These are phyloP conservation scores for Wickerhamomyces rabaulensis DNA, from an alignment of 805 yeast species.

Conservation along the genomic window DNA sequence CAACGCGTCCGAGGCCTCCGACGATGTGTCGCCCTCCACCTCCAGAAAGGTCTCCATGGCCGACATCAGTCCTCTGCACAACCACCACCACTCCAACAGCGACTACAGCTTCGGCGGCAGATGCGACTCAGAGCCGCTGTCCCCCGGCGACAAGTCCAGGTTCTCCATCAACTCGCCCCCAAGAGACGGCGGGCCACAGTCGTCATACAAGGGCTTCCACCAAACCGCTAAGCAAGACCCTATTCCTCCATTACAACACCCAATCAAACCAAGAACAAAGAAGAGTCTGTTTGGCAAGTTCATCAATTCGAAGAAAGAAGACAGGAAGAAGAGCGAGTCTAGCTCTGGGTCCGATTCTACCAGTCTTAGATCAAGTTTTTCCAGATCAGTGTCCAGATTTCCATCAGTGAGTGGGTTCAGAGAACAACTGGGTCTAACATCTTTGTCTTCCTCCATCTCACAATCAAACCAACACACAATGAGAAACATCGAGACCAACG, in stretches of 20 bases:
- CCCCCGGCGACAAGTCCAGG: neutral
- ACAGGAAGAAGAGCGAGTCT: slow-evolving; percentile 7
- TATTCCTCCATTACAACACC: slow-evolving; percentile 43
- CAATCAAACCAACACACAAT: neutral
- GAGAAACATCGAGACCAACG: neutral
- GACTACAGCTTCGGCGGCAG: neutral
- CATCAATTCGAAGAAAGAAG: slow-evolving; percentile 22
- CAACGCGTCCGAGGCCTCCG: slow-evolving; percentile 7
- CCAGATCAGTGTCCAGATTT: slow-evolving; percentile 11
- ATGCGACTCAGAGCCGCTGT: neutral
- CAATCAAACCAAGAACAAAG: slow-evolving; percentile 37
- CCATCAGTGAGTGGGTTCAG: slow-evolving; percentile 8
- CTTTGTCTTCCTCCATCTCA: neutral
- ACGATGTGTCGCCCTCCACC: slow-evolving; percentile 16
- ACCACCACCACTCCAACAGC: neutral
- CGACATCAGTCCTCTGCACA: slow-evolving; percentile 4
- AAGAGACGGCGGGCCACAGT: slow-evolving; percentile 10
- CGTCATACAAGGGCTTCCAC: slow-evolving; percentile 27
- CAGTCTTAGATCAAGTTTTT: slow-evolving; percentile 2
- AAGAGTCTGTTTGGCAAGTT: slow-evolving; percentile 24
- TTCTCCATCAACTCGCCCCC: neutral
- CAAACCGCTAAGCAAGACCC: slow-evolving; percentile 22
- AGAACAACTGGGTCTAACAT: slow-evolving; percentile 7
- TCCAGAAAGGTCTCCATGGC: slow-evolving; percentile 23
- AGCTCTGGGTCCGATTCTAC: slow-evolving; percentile 1